These are phyloP conservation scores for Lunularia cruciata DNA, from an alignment of 225 moss, liverwort and hornwort genomes.

Conservation along the genomic window DNA sequence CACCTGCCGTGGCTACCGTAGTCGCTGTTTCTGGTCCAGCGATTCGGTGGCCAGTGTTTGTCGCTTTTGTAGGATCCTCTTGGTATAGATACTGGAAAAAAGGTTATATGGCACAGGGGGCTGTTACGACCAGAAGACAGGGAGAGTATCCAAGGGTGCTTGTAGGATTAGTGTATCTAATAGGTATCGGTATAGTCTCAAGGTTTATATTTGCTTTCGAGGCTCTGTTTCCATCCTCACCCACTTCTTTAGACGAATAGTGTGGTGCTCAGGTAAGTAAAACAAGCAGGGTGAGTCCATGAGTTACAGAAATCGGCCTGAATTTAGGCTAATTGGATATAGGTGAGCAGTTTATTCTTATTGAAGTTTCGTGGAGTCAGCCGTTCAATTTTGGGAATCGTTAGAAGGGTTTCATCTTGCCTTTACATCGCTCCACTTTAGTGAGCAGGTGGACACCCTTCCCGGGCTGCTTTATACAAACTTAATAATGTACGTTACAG, in stretches of 20 bases:
- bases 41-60: constrained; percentile 31
- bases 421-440: no score
- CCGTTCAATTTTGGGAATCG: not conserved
- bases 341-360: not conserved
- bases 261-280: not conserved
- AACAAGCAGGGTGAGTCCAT: not conserved
- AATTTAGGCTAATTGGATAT: not conserved
- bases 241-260: constrained; percentile 8
- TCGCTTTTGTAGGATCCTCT: constrained; percentile 27
- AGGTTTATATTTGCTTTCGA: constrained; percentile 13
- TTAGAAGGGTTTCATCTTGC: not conserved
- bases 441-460: not conserved
- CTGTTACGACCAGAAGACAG: constrained; percentile 25
- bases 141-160: constrained; percentile 37
- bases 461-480: not conserved
- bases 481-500: not conserved
- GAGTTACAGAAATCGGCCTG: not conserved
- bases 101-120: constrained; percentile 38
- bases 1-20: constrained; percentile 39
- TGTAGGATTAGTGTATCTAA: constrained; percentile 39
- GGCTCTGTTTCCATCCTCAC: constrained; percentile 1
- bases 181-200: constrained; percentile 15
- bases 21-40: constrained; percentile 32
- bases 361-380: not conserved
- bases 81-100: constrained; percentile 43